A percentile compares a stretch with the other conserved stretches of the same genome.
These are phyloP conservation scores for Penicillium sp. DNA, from an alignment of 2,329 filamentous ascomycete species.

Conservation along the genomic window DNA sequence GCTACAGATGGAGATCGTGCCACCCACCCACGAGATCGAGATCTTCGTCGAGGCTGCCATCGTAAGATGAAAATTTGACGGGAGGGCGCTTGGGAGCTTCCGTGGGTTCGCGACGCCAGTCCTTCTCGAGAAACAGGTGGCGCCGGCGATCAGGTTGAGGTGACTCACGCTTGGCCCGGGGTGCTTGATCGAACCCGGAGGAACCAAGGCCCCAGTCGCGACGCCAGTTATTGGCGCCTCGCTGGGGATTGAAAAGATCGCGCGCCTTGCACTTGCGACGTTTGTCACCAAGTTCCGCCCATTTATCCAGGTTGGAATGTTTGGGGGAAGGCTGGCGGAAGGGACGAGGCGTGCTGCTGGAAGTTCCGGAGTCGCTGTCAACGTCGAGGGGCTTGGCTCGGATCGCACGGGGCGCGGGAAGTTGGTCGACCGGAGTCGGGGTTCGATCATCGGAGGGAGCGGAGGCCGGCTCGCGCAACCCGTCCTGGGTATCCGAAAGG, in stretches of 20 bases:
- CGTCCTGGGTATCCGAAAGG: slow-evolving; percentile 47
- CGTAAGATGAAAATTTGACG: slow-evolving; percentile 42
- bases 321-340: slow-evolving; percentile 60
- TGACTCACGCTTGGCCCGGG: slow-evolving; percentile 34
- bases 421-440: slow-evolving; percentile 31
- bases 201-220: slow-evolving; percentile 40
- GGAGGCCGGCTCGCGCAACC: slow-evolving; percentile 53
- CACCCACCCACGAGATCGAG: slow-evolving; percentile 95
- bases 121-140: slow-evolving; percentile 41
- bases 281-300: slow-evolving; percentile 74
- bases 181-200: slow-evolving; percentile 36
- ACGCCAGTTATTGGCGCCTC: slow-evolving; percentile 43
- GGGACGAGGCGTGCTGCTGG: slow-evolving; percentile 33
- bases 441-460: slow-evolving; percentile 49
- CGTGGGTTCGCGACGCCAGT: slow-evolving; percentile 44
- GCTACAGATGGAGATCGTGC: slow-evolving; percentile 63
- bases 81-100: slow-evolving; percentile 30
- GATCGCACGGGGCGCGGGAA: slow-evolving; percentile 15
- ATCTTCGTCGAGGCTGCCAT: slow-evolving; percentile 60
- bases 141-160: slow-evolving; percentile 30
- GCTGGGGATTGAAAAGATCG: slow-evolving; percentile 49
- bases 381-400: slow-evolving; percentile 52
- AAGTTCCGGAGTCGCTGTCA: slow-evolving; percentile 55
- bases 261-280: slow-evolving; percentile 62
- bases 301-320: slow-evolving; percentile 64